A percentile compares a stretch with the other conserved stretches of the same genome.
These are phyloP conservation scores for Phaeomoniella chlamydospora DNA, from an alignment of 2,329 filamentous ascomycete species.

Conservation along the genomic window DNA sequence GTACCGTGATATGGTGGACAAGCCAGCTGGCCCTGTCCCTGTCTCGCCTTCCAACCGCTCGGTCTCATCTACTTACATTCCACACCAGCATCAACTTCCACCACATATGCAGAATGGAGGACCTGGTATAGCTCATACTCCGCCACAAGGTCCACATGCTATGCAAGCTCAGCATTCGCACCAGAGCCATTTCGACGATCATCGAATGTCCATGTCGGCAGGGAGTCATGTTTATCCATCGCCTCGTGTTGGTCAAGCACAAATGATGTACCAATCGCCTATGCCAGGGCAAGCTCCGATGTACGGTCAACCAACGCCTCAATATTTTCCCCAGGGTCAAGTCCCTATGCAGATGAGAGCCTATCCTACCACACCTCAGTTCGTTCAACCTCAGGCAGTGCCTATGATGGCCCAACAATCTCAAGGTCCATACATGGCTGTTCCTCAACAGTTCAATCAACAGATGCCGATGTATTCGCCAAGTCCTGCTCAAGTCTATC, in stretches of 20 bases:
- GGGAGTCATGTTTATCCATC: constrained; percentile 77
- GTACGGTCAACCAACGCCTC: constrained; percentile 58
- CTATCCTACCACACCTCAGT: constrained; percentile 58
- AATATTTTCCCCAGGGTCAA: constrained; percentile 51
- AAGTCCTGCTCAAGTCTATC: constrained; percentile 56
- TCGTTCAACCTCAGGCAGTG: constrained; percentile 50
- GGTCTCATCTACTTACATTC: constrained; percentile 49
- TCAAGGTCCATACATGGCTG: constrained; percentile 54
- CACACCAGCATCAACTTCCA: constrained; percentile 74
- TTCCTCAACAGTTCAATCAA: constrained; percentile 54
- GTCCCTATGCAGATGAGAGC: constrained; percentile 54
- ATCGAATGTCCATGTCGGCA: constrained; percentile 75
- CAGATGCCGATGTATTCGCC: constrained; percentile 75
- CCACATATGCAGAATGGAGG: constrained; percentile 66
- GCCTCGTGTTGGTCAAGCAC: constrained; percentile 54
- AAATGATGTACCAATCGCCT: constrained; percentile 52
- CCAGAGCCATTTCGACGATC: constrained; percentile 63
- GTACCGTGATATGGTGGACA: constrained; percentile 70
- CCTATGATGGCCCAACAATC: constrained; percentile 75
- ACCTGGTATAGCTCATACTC: constrained; percentile 53
- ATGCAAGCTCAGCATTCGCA: constrained; percentile 58
- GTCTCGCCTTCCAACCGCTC: constrained; percentile 54
- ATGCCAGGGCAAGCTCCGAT: constrained; percentile 58
- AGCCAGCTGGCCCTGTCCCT: constrained; percentile 40
- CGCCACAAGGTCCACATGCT: constrained; percentile 65